A percentile compares a stretch with the other conserved stretches of the same genome.
Evolutionary conservation across 495 filamentous ascomycete species (phyloP).

Genomic region (Elaphomyces granulatus): DNA sequence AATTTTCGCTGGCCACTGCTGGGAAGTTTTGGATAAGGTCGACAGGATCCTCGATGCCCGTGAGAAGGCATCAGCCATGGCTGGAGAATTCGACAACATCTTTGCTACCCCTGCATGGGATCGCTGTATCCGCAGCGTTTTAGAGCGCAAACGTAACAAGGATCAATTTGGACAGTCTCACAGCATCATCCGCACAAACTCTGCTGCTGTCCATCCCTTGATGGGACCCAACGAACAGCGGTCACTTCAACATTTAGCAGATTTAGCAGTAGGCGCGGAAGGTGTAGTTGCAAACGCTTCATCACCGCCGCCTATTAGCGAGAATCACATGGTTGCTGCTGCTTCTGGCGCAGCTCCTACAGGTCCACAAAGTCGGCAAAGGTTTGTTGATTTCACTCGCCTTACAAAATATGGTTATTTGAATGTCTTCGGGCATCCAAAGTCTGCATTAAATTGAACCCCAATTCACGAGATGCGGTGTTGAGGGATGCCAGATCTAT

Average conservation of each 20-base stretch:
- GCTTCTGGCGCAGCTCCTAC: slow-evolving; percentile 8
- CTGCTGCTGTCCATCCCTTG: slow-evolving; percentile 19
- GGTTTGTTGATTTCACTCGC: slow-evolving; percentile 29
- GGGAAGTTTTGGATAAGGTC: slow-evolving; percentile 31
- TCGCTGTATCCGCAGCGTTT: slow-evolving; percentile 31
- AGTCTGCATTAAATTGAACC: neutral
- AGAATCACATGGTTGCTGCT: slow-evolving; percentile 18
- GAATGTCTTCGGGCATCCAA: slow-evolving; percentile 21
- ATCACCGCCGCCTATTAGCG: slow-evolving; percentile 21
- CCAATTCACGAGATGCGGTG: too few species aligned
- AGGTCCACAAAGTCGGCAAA: slow-evolving; percentile 14
- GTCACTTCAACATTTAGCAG: slow-evolving; percentile 48
- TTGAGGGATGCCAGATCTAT: too few species aligned
- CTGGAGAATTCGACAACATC: slow-evolving; percentile 24
- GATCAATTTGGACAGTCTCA: slow-evolving; percentile 27
- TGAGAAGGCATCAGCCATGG: slow-evolving; percentile 13
- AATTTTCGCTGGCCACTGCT: slow-evolving; percentile 27
- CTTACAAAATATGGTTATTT: slow-evolving; percentile 32
- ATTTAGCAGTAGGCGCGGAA: slow-evolving; percentile 41
- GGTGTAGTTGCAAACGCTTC: slow-evolving; percentile 24
- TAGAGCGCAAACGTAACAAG: slow-evolving; percentile 24
- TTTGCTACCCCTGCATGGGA: slow-evolving; percentile 31
- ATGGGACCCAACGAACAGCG: slow-evolving; percentile 36
- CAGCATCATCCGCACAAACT: slow-evolving; percentile 6
- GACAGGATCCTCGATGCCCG: slow-evolving; percentile 32